Evolutionary conservation across 2,329 filamentous ascomycete species (phyloP), one percentile per base, ranked within the genome.

Genomic region (Exophiala spinifera): DNA sequence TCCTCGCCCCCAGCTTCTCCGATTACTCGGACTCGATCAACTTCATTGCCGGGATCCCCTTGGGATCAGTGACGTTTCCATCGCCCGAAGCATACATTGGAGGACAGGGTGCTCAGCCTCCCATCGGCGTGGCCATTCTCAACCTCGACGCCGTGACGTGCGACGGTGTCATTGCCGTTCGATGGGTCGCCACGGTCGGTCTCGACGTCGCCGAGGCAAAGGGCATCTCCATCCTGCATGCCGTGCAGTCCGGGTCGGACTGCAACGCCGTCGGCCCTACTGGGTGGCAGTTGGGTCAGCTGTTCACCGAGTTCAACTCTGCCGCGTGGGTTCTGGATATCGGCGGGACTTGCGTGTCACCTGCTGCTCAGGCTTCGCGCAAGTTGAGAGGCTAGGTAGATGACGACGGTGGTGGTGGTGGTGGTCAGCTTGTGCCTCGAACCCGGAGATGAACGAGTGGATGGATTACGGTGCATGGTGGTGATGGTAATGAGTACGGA

Each of bases 231-330:
- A 64, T 70, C 48, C 55, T 69, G 20, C 59, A 62, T 21, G 60
- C 63, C 19, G 46, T 54, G 42, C 37, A 57, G 28, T 50, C 49
- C 25, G 58, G 55, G 13, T 31, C 45, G 6, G 52, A 56, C 15
- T 28, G 25, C 13, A 34, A 28, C 33, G 28, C 37, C 8, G 55
- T 60, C 23, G 58, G 61, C 23, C 55, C 56, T 2, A 62, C 51
- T 10, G 55, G 54, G 25, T 72, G 67, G 68, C 65, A 65, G 60
- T 59, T 72, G 49, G 57, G 62, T 48, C 61, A 45, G 44, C 50
- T 71, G 8, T 65, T 65, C 42, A 67, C 65, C 39, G 70, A 72
- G 63, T 71, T 70, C 60, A 71, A 72, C 63, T 60, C 56, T 4
- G 61, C 58, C 31, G 59, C 51, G n/a, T 63, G 60, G 60, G 21